Evolutionary conservation across 2,329 filamentous ascomycete species (phyloP).

Genomic region (Pseudogymnoascus sp.): DNA sequence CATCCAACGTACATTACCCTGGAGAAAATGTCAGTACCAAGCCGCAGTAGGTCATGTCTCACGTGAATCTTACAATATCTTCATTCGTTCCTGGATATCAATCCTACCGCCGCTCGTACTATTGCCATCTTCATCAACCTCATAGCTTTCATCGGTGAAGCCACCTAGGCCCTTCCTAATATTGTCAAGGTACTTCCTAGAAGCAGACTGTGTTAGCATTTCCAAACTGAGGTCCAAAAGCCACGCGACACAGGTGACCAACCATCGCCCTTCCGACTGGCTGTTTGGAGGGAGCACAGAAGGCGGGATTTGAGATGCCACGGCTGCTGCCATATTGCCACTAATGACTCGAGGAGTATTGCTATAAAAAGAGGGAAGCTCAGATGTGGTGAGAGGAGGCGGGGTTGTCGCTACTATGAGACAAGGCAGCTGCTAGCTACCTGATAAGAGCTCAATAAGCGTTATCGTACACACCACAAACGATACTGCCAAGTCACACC

Average conservation of each 20-base stretch:
- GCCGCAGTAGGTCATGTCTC: neutral
- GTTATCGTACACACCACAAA: neutral
- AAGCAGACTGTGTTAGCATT: neutral
- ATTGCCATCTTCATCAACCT: conserved; percentile 11
- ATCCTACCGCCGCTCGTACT: conserved; percentile 10
- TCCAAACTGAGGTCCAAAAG: neutral
- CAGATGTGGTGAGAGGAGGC: neutral
- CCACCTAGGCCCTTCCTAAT: conserved; percentile 72
- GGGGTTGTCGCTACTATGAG: conserved; percentile 1
- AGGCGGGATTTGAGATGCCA: neutral
- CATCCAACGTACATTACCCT: conserved; percentile 34
- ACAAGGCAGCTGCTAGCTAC: neutral
- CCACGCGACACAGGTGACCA: neutral
- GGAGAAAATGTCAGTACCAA: conserved; percentile 25
- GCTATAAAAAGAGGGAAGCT: neutral
- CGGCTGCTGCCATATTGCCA: neutral
- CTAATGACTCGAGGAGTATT: neutral
- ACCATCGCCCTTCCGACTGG: neutral
- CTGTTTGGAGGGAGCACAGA: neutral
- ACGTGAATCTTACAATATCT: conserved; percentile 53
- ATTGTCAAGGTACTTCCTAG: conserved; percentile 58
- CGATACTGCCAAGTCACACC: neutral
- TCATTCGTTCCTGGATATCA: conserved; percentile 55
- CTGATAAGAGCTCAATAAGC: conserved; percentile 8
- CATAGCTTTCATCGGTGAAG: conserved; percentile 59